Percentiles rank a stretch among this genome's conserved stretches.
Evolutionary conservation across 2,329 filamentous ascomycete genomes (phyloP).

Genomic region (Aspergillus quadrilineatus): DNA sequence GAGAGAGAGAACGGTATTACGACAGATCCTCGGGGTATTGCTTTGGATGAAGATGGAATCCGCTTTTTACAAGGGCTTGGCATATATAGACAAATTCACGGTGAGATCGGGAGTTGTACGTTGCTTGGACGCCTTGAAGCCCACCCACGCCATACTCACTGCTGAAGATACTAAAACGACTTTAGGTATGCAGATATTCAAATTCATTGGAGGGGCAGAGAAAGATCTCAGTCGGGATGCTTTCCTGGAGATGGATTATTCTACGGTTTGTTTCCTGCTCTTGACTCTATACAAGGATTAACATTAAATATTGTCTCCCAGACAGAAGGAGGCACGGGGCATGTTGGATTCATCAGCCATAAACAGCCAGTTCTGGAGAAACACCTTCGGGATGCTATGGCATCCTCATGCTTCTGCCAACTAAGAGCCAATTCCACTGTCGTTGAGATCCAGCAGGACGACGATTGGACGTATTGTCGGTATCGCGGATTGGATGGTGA

Average conservation of each 20-base stretch:
- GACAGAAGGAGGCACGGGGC: slow-evolving; percentile 32
- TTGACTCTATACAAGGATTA: not conserved
- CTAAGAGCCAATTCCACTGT: slow-evolving; percentile 23
- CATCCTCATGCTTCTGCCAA: slow-evolving; percentile 10
- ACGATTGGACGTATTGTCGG: slow-evolving; percentile 15
- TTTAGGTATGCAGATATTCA: slow-evolving; percentile 23
- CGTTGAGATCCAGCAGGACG: slow-evolving; percentile 16
- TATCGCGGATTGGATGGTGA: slow-evolving; percentile 23
- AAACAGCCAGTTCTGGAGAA: slow-evolving; percentile 32
- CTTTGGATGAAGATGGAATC: slow-evolving; percentile 35
- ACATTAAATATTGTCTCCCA: not conserved
- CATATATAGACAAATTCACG: slow-evolving; percentile 27
- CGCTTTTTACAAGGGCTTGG: slow-evolving; percentile 30
- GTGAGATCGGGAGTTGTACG: slow-evolving; percentile 30
- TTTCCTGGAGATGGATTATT: slow-evolving; percentile 27
- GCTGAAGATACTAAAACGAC: not conserved
- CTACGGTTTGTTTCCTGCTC: slow-evolving; percentile 10
- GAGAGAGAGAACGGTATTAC: slow-evolving; percentile 32
- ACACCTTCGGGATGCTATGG: slow-evolving; percentile 21
- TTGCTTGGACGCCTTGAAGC: not conserved
- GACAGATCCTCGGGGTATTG: slow-evolving; percentile 34
- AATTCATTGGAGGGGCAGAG: slow-evolving; percentile 27
- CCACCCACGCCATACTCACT: not conserved
- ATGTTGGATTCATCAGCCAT: slow-evolving; percentile 32
- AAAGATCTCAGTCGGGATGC: slow-evolving; percentile 21